A percentile compares a stretch with the other conserved stretches of the same genome.
phyloP scores from a whole-genome alignment of 2,329 filamentous ascomycete species.

The Cercospora sp. region DNA sequence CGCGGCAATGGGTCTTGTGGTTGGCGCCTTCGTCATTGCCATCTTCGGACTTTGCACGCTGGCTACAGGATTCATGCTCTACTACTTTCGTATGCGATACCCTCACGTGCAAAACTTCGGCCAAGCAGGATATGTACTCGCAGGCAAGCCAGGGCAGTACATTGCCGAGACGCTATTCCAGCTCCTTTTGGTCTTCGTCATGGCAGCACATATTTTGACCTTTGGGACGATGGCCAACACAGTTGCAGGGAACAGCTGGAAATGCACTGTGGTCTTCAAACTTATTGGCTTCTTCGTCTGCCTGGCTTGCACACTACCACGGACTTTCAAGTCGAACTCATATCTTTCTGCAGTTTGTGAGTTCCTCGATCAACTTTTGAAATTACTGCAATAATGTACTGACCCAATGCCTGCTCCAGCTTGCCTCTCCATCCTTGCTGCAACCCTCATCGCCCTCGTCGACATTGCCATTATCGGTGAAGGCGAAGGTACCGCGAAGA shows the following conservation, averaged over 20 bases:
- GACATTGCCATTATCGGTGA: slow-evolving; percentile 49
- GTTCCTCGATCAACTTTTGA: slow-evolving; percentile 18
- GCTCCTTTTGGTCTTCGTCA: slow-evolving; percentile 42
- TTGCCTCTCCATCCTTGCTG: slow-evolving; percentile 63
- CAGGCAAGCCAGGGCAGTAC: slow-evolving; percentile 62
- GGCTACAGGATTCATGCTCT: slow-evolving; percentile 62
- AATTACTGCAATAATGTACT: neutral
- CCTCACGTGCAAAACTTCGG: slow-evolving; percentile 66
- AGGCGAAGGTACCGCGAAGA: slow-evolving; percentile 40
- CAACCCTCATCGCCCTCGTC: slow-evolving; percentile 57
- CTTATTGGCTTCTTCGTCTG: slow-evolving; percentile 61
- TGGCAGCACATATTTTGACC: slow-evolving; percentile 70
- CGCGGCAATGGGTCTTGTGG: slow-evolving; percentile 49
- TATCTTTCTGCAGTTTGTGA: slow-evolving; percentile 62
- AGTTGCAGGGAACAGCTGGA: slow-evolving; percentile 61
- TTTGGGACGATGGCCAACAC: slow-evolving; percentile 69
- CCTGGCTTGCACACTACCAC: slow-evolving; percentile 59
- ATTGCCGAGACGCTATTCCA: slow-evolving; percentile 51
- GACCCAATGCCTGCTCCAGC: slow-evolving; percentile 40
- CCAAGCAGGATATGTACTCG: slow-evolving; percentile 64
- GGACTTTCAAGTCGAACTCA: slow-evolving; percentile 63
- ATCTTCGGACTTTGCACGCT: slow-evolving; percentile 56
- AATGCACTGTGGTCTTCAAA: slow-evolving; percentile 58
- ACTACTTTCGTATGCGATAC: slow-evolving; percentile 57
- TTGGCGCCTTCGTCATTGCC: slow-evolving; percentile 55